Conservation (phyloP, 352 stramenopile genomes). For the Plasmopara muralis region DNA sequence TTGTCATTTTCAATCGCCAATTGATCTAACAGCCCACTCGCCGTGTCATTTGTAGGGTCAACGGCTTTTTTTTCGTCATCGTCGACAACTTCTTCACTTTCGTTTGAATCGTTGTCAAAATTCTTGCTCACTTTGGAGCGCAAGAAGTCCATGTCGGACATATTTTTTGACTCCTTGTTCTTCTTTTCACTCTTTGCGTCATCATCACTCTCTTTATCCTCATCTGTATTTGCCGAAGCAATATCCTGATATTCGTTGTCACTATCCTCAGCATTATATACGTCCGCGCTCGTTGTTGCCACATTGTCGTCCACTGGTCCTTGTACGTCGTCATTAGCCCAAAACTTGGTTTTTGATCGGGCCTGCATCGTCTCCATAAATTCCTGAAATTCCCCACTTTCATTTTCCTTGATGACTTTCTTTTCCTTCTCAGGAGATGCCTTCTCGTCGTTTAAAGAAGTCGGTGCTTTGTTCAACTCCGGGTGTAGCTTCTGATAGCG, state of each 20-base stretch:
- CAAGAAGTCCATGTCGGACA: slow-evolving; percentile 92
- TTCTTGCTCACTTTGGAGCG: slow-evolving; percentile 91
- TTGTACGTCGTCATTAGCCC: slow-evolving; percentile 86
- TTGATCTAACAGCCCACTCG: slow-evolving; percentile 4
- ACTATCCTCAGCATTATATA: slow-evolving; percentile 26
- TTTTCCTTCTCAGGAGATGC: slow-evolving; percentile 20
- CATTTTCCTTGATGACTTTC: slow-evolving; percentile 14
- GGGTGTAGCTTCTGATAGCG: slow-evolving; percentile 43
- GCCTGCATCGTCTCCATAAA: slow-evolving; percentile 89
- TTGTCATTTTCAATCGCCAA: slow-evolving; percentile 27
- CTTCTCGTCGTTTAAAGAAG: slow-evolving; percentile 8
- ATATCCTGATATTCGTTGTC: slow-evolving; percentile 38
- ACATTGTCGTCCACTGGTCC: slow-evolving; percentile 23
- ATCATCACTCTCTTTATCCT: slow-evolving; percentile 23
- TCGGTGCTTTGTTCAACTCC: slow-evolving; percentile 13
- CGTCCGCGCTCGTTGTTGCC: slow-evolving; percentile 21
- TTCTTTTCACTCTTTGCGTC: slow-evolving; percentile 23
- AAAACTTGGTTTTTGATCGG: slow-evolving; percentile 85
- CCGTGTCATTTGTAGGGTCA: slow-evolving; percentile 5
- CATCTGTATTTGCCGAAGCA: slow-evolving; percentile 20
- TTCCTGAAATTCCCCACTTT: slow-evolving; percentile 72
- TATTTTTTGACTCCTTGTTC: slow-evolving; percentile 19
- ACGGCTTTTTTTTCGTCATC: slow-evolving; percentile 16
- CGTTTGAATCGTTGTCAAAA: slow-evolving; percentile 67
- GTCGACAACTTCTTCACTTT: slow-evolving; percentile 27